phyloP scores from a whole-genome alignment of 2,329 filamentous ascomycete genomes.

The Aspergillus arachidicola region DNA sequence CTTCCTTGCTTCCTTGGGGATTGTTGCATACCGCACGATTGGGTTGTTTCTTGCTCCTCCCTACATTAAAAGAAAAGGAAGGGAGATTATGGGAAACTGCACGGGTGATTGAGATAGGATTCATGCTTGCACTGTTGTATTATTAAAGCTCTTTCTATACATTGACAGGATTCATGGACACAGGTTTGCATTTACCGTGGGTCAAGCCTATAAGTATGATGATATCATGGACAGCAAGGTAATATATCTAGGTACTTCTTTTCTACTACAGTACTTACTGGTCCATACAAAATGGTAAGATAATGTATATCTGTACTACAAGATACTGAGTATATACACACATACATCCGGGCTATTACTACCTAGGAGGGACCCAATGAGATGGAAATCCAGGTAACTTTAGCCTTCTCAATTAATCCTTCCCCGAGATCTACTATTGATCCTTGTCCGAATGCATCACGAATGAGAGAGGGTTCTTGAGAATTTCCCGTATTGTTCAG shows the following conservation, averaged over 20 bases:
- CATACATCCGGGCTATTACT: not conserved
- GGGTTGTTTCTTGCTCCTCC: not conserved
- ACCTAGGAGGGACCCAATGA: not conserved
- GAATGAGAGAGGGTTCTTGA: not conserved
- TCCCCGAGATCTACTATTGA: not conserved
- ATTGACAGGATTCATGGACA: not conserved
- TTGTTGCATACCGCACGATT: not conserved
- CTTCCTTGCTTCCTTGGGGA: not conserved
- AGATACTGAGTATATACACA: not conserved
- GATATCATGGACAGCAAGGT: not conserved
- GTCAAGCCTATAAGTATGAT: not conserved
- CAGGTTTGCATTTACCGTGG: not conserved
- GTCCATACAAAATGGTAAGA: not conserved
- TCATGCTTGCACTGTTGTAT: not conserved
- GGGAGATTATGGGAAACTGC: not conserved
- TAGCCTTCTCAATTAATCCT: not conserved
- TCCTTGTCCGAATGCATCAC: not conserved
- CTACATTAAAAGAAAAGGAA: not conserved
- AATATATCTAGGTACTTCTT: not conserved
- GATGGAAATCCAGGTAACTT: not conserved
- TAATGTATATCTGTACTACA: not conserved
- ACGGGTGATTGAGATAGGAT: not conserved
- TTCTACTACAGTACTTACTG: not conserved
- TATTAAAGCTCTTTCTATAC: not conserved
- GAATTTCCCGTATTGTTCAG: constrained; percentile 2